These are phyloP conservation scores for Bipolaris sorokiniana DNA, from an alignment of 2,329 filamentous ascomycete species.

Conservation along the genomic window DNA sequence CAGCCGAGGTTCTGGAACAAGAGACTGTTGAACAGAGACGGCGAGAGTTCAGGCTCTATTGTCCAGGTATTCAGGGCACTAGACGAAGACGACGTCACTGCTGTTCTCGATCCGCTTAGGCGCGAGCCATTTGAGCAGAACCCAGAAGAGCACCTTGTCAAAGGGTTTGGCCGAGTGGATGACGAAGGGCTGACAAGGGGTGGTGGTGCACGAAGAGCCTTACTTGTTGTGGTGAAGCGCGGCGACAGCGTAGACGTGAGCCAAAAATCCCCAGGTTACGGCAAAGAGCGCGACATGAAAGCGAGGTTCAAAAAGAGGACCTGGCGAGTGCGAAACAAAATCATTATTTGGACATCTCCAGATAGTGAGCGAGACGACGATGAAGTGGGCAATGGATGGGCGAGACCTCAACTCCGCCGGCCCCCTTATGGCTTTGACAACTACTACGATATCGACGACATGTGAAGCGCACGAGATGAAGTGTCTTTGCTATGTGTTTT, in stretches of 20 bases:
- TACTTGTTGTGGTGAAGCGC: constrained; percentile 21
- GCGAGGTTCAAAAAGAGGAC: constrained; percentile 19
- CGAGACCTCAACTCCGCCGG: constrained; percentile 17
- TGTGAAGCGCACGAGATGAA: constrained; percentile 4
- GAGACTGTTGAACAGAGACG: constrained; percentile 9
- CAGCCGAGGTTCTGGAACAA: constrained; percentile 19
- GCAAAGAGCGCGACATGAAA: constrained; percentile 24
- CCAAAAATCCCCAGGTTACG: constrained; percentile 17
- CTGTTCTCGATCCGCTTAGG: constrained; percentile 13
- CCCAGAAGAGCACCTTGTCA: constrained; percentile 10
- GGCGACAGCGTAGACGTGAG: constrained; percentile 12
- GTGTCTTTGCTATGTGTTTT: not conserved
- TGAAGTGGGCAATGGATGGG: constrained; percentile 22
- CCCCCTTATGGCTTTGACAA: constrained; percentile 16
- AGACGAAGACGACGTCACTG: constrained; percentile 13
- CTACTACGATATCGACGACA: constrained; percentile 23
- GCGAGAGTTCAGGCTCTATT: constrained; percentile 13
- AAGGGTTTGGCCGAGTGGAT: constrained; percentile 15
- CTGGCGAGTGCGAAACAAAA: constrained; percentile 21
- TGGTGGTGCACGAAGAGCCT: constrained; percentile 12
- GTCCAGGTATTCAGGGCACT: constrained; percentile 17
- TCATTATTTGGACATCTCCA: constrained; percentile 21
- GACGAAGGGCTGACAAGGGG: constrained; percentile 19
- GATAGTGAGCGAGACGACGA: constrained; percentile 19
- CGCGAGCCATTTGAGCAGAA: constrained; percentile 15